These are phyloP conservation scores for Exophiala viscosa DNA, from an alignment of 2,329 filamentous ascomycete species.

Conservation along the genomic window DNA sequence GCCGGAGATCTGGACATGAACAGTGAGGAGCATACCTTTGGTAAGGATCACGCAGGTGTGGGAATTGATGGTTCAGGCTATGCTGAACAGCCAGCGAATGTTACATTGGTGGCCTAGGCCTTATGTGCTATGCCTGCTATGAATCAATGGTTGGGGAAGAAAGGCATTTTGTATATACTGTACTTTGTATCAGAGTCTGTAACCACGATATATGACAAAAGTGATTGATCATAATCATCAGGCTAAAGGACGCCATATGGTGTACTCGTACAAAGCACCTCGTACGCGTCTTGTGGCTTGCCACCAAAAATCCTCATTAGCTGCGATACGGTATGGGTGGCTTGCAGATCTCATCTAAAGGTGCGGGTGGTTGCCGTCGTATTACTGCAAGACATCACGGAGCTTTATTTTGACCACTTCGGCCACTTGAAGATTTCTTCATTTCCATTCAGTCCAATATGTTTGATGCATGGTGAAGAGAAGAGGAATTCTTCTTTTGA, in stretches of 20 bases:
- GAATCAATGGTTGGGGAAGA: neutral
- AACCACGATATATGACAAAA: too few relatives aligned
- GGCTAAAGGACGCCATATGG: too few relatives aligned
- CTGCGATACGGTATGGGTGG: neutral
- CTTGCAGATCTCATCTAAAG: neutral
- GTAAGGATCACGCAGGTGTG: constrained; percentile 5
- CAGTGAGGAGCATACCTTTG: constrained; percentile 5
- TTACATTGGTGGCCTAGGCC: constrained; percentile 8
- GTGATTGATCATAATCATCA: too few relatives aligned
- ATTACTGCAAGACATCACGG: neutral
- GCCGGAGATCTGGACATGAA: constrained; percentile 8
- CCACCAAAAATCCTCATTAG: neutral
- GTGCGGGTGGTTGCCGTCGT: neutral
- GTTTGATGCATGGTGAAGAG: too few relatives aligned
- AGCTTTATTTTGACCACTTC: neutral
- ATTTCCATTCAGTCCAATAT: neutral
- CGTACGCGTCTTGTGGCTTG: too few relatives aligned
- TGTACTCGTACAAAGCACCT: too few relatives aligned
- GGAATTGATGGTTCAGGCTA: constrained; percentile 6
- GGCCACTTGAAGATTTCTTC: neutral
- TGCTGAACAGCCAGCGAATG: constrained; percentile 13
- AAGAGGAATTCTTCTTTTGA: too few relatives aligned
- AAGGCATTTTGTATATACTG: neutral
- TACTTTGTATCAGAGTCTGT: neutral
- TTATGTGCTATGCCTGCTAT: constrained; percentile 1